Base-by-base conservation (phyloP, 768 basidiomycete species). In the Serpula lacrymans region DNA sequence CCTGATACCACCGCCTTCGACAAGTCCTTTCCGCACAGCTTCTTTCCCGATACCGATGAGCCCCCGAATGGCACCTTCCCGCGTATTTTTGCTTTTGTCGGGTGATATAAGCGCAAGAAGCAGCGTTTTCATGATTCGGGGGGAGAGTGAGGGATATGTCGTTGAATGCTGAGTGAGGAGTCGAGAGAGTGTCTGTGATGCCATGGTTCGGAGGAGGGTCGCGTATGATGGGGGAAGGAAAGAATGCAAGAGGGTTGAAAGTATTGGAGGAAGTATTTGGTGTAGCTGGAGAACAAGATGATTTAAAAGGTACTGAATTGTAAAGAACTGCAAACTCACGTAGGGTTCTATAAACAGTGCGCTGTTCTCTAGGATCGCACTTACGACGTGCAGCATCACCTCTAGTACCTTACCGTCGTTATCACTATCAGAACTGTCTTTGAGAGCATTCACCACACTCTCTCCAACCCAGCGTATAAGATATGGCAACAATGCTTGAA, bases 341-440 rank as follows among this genome's bases (percentile, higher is more conserved):
- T 96, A 98, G 31, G 95, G 96, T 62, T 99, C 96, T 17, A 97
- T 80, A 57, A 97, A 97, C 5, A 99, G 69, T 0, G 88, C 86
- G 22, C 75, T 69, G 60, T 98, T 99, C 40, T 88, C 85, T 35
- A 96, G 65, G 11, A 97, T 70, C 2, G 92, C 88, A 43, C 83
- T 75, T 30, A 92, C 80, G 13, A 90, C 88, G 46, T 92, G 89
- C 46, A 98, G 65, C 45, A 92, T 67, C 21, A 91, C 82, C 46
- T 88, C 88, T 2, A 99, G 70, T 6, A 81, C 71, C 44, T 72
- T 71, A 10, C 89, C 82, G 45, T 91, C 82, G 39, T 64, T 66
- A 43, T 88, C 85, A 14, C 67, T 68, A 44, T 83, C 77, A 9
- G 55, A 37, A 8, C 65, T 69, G 24, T 70, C 65, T 38, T 60